Percentiles rank a stretch among this genome's conserved stretches.
phyloP scores from a whole-genome alignment of 2,329 filamentous ascomycete species.

The Camillea tinctor region DNA sequence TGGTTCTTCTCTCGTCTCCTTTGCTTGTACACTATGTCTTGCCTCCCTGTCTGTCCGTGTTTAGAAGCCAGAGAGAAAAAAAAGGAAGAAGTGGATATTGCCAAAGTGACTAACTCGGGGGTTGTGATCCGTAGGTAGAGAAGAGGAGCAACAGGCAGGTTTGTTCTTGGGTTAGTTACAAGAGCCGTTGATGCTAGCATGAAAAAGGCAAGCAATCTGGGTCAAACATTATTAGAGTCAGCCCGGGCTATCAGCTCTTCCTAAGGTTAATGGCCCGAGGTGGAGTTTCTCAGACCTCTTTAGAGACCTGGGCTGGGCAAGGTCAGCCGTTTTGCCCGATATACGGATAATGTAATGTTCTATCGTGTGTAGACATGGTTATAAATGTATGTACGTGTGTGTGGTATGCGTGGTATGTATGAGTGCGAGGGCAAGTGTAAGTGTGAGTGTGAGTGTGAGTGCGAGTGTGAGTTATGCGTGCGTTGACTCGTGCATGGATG shows the following conservation, averaged over 20 bases:
- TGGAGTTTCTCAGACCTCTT: not conserved
- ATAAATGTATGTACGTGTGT: not conserved
- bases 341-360: not conserved
- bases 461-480: not conserved
- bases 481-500: not conserved
- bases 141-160: not conserved
- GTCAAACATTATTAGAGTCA: not conserved
- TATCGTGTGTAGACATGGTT: no score
- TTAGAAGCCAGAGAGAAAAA: constrained; percentile 9
- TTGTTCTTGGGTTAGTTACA: not conserved
- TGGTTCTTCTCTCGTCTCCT: no score
- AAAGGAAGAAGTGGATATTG: not conserved
- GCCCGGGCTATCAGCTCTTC: not conserved
- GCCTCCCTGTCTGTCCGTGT: no score
- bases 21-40: no score
- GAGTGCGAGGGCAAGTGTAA: not conserved
- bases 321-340: not conserved
- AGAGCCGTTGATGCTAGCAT: not conserved
- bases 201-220: not conserved
- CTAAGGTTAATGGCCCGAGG: not conserved
- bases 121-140: not conserved
- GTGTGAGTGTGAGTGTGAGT: not conserved
- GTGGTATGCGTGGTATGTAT: not conserved
- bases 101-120: not conserved
- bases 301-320: constrained; percentile 11